These are phyloP conservation scores for Geoglossum cookeanum DNA, from an alignment of 2,329 filamentous ascomycete genomes.

Conservation along the genomic window DNA sequence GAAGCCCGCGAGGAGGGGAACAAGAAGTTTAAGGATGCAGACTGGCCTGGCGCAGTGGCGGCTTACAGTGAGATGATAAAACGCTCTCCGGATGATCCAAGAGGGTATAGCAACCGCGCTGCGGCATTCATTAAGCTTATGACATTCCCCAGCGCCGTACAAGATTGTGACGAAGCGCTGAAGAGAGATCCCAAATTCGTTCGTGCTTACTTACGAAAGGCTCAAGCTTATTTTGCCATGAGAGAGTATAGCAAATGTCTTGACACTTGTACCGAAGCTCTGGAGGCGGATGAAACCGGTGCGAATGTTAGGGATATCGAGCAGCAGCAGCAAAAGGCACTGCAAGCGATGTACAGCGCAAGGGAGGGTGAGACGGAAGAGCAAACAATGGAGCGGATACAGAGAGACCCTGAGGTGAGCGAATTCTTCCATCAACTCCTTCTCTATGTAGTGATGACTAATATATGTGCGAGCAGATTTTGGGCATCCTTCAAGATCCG, in stretches of 20 bases:
- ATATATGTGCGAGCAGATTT: conserved; percentile 36
- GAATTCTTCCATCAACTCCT: not conserved
- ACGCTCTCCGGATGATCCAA: conserved; percentile 76
- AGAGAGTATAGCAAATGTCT: conserved; percentile 92
- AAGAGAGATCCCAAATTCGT: conserved; percentile 84
- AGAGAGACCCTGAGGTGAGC: conserved; percentile 75
- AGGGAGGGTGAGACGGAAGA: conserved; percentile 92
- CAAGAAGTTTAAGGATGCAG: conserved; percentile 87
- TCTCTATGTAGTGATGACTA: not conserved
- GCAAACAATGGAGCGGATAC: conserved; percentile 79
- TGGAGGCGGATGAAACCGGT: conserved; percentile 54
- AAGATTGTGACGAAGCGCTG: conserved; percentile 83
- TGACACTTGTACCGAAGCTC: conserved; percentile 70
- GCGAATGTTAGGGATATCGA: conserved; percentile 86
- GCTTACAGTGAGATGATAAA: conserved; percentile 96
- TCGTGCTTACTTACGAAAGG: conserved; percentile 89
- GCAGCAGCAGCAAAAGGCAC: conserved; percentile 80
- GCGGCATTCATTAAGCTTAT: conserved; percentile 94
- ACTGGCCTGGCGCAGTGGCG: conserved; percentile 88
- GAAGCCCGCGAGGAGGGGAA: conserved; percentile 90
- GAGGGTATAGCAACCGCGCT: conserved; percentile 93
- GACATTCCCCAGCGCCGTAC: conserved; percentile 80
- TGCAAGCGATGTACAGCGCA: conserved; percentile 73
- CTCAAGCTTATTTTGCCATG: conserved; percentile 91
- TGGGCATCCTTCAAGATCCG: conserved; percentile 80